Evolutionary conservation across 2,329 filamentous ascomycete species (phyloP).

Genomic region (Fusarium vanettenii): DNA sequence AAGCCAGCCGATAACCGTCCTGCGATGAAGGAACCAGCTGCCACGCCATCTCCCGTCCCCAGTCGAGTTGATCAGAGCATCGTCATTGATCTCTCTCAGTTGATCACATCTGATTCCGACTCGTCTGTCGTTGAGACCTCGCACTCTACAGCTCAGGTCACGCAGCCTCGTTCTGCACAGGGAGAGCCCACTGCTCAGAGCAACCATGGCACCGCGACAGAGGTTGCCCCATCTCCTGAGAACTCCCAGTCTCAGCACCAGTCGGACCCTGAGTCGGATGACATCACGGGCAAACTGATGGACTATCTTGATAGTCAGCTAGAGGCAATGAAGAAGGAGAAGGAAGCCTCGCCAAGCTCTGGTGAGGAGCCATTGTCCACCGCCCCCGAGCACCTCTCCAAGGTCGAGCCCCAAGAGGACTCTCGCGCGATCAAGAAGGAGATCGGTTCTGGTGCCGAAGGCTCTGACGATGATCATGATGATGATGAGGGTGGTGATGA

Average conservation of each 20-base stretch:
- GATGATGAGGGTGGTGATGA: background rate
- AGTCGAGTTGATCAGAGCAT: background rate
- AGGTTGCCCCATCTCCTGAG: background rate
- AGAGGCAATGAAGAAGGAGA: background rate
- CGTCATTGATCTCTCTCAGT: slow-evolving; percentile 23
- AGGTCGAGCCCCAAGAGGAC: slow-evolving; percentile 12
- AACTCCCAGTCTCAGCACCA: background rate
- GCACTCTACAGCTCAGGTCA: background rate
- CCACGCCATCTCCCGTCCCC: background rate
- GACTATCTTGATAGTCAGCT: background rate
- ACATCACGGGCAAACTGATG: background rate
- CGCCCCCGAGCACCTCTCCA: slow-evolving; percentile 7
- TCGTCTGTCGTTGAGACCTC: slow-evolving; percentile 12
- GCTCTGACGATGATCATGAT: background rate
- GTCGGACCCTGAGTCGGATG: background rate
- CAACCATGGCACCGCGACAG: background rate
- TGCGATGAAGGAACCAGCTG: background rate
- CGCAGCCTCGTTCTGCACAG: background rate
- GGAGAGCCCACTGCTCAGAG: background rate
- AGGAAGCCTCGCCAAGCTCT: background rate
- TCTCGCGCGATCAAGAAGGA: slow-evolving; percentile 8
- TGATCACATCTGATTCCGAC: slow-evolving; percentile 21
- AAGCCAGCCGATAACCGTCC: background rate
- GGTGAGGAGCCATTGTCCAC: slow-evolving; percentile 4
- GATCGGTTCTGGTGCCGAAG: background rate